Percentiles rank a stretch among this genome's conserved stretches.
phyloP scores from a whole-genome alignment of 257 asterid species.

The Jaltomata sinuosa region DNA sequence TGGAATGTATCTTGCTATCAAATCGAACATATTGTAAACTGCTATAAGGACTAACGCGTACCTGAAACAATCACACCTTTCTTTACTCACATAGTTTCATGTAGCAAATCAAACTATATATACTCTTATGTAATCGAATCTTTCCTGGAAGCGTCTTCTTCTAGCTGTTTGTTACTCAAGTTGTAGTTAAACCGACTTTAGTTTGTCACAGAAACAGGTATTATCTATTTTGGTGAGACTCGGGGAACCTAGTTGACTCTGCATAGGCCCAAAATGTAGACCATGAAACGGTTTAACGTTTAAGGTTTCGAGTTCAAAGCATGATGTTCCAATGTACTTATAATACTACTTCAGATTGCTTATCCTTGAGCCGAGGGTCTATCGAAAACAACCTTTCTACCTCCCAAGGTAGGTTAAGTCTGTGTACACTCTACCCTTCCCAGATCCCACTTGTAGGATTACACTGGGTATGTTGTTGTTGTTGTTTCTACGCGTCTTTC shows the following conservation, averaged over 20 bases:
- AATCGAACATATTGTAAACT: slow-evolving; percentile 24
- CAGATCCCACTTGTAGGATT: too few species aligned
- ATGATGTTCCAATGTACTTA: neutral
- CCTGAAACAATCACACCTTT: slow-evolving; percentile 9
- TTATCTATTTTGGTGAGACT: too few species aligned
- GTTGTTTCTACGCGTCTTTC: neutral
- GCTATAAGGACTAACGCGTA: slow-evolving; percentile 28
- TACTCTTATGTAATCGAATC: neutral
- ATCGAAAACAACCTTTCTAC: too few species aligned
- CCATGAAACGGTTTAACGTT: neutral
- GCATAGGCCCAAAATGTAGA: too few species aligned
- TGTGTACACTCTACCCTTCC: too few species aligned
- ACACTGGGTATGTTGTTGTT: neutral
- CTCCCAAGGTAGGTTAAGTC: too few species aligned
- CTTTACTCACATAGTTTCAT: neutral
- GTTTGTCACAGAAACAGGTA: too few species aligned
- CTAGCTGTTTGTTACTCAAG: too few species aligned
- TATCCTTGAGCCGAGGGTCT: too few species aligned
- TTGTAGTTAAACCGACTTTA: too few species aligned
- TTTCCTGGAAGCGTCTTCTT: neutral
- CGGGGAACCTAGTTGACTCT: too few species aligned
- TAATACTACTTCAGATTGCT: neutral
- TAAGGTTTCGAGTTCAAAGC: neutral
- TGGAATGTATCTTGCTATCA: slow-evolving; percentile 32
- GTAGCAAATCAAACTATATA: neutral